Conservation (phyloP, 768 basidiomycete species). For the Daedaleopsis sinensis region DNA sequence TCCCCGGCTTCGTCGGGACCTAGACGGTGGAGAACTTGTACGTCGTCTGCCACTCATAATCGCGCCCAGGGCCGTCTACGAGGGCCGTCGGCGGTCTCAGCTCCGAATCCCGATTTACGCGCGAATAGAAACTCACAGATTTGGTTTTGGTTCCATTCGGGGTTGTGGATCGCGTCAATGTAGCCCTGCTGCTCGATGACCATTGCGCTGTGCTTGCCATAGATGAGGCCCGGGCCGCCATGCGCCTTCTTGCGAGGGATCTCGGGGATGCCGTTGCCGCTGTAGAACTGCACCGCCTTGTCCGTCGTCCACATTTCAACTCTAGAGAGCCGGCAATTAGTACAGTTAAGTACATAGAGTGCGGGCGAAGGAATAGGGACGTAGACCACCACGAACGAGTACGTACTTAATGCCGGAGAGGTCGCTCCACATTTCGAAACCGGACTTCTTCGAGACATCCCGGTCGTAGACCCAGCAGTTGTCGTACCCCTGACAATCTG, state of each 20-base stretch:
- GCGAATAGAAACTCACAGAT: conserved; percentile 43
- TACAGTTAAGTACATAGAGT: not conserved
- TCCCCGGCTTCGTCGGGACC: no score
- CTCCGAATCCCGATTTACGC: not conserved
- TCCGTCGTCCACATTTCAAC: conserved; percentile 54
- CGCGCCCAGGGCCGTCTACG: conserved; percentile 45
- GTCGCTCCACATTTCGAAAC: conserved; percentile 49
- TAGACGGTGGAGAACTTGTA: conserved; percentile 47
- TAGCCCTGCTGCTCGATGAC: conserved; percentile 58
- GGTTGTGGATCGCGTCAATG: conserved; percentile 58
- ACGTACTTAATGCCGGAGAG: conserved; percentile 51
- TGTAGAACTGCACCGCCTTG: conserved; percentile 54
- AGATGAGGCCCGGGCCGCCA: conserved; percentile 47
- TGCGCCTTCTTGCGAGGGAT: conserved; percentile 50
- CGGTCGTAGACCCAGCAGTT: conserved; percentile 53
- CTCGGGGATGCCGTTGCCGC: conserved; percentile 44
- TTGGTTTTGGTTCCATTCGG: conserved; percentile 57
- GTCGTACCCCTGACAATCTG: conserved; percentile 53
- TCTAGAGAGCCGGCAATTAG: conserved; percentile 28
- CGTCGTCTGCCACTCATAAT: conserved; percentile 49
- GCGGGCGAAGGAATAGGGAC: not conserved
- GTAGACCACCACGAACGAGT: no score
- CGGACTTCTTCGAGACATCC: conserved; percentile 29
- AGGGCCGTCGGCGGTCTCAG: not conserved
- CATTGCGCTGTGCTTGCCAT: conserved; percentile 45